Evolutionary conservation across 108 stramenopile genomes (phyloP).

Genomic region (Cyclotella atomus): DNA sequence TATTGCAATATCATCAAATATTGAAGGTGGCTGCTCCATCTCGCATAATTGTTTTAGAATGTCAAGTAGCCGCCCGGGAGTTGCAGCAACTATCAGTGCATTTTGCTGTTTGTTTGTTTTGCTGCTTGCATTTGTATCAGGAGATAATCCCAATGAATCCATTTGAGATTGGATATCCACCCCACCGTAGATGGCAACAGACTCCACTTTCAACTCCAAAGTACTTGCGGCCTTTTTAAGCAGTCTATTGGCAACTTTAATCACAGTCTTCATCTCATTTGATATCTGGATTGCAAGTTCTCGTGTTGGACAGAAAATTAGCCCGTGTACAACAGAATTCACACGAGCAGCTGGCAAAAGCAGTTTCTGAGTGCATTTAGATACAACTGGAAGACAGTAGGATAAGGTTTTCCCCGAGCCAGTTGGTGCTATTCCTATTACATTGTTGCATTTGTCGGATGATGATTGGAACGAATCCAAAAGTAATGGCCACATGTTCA

Average conservation of each 20-base stretch:
- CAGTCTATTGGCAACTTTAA: constrained; percentile 50
- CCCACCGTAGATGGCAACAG: constrained; percentile 68
- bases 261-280: constrained; percentile 34
- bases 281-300: constrained; percentile 73
- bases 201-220: background rate
- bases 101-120: background rate
- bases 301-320: constrained; percentile 76
- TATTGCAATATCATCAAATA: constrained; percentile 22
- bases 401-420: constrained; percentile 69
- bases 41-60: constrained; percentile 36
- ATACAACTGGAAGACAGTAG: constrained; percentile 60
- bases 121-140: background rate
- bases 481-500: constrained; percentile 67
- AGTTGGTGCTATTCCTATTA: constrained; percentile 73
- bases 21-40: background rate
- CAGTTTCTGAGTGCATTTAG: constrained; percentile 12
- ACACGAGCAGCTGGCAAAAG: background rate
- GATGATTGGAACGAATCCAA: constrained; percentile 18
- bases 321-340: constrained; percentile 18
- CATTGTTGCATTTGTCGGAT: constrained; percentile 21
- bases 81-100: constrained; percentile 52
- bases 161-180: constrained; percentile 54
- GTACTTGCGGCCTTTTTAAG: constrained; percentile 4
- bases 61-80: constrained; percentile 73
- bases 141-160: constrained; percentile 4